Conservation (phyloP, 2,329 filamentous ascomycete species). For the Atkinsonella hypoxylon region DNA sequence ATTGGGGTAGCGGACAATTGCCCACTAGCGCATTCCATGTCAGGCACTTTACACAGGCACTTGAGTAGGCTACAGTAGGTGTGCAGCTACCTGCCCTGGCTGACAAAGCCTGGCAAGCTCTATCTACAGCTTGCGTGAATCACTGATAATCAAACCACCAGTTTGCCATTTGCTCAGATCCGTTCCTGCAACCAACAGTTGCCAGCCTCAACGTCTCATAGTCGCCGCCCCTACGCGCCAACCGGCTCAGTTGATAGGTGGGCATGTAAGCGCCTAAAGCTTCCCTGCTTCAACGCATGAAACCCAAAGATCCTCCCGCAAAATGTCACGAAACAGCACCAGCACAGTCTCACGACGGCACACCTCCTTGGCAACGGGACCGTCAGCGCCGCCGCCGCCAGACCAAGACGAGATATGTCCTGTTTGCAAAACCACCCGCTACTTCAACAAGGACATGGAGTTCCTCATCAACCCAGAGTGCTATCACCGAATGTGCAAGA, state of each 20-base stretch:
- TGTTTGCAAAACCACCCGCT: slow-evolving; percentile 92
- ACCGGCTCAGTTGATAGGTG: neutral
- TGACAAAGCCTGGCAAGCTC: neutral
- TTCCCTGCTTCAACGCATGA: neutral
- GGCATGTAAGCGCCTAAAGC: neutral
- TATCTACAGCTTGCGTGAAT: too few species aligned
- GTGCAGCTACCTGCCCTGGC: neutral
- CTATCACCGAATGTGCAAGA: slow-evolving; percentile 98
- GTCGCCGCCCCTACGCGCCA: too few species aligned
- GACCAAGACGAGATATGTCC: slow-evolving; percentile 67
- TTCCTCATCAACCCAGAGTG: slow-evolving; percentile 97
- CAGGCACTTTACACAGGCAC: too few species aligned
- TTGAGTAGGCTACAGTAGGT: neutral
- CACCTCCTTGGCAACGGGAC: slow-evolving; percentile 8
- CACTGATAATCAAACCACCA: too few species aligned
- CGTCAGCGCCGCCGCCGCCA: slow-evolving; percentile 9
- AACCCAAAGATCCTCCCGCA: neutral
- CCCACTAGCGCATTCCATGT: too few species aligned
- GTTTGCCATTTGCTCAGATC: too few species aligned
- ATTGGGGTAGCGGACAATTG: too few species aligned
- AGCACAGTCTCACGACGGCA: slow-evolving; percentile 20
- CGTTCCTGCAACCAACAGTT: too few species aligned
- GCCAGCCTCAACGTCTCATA: too few species aligned
- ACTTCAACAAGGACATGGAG: slow-evolving; percentile 85
- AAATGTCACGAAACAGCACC: slow-evolving; percentile 17